Percentiles rank a stretch among this genome's conserved stretches.
These are phyloP conservation scores for Jacaranda copaia DNA, from an alignment of 257 asterid genomes.

Conservation along the genomic window DNA sequence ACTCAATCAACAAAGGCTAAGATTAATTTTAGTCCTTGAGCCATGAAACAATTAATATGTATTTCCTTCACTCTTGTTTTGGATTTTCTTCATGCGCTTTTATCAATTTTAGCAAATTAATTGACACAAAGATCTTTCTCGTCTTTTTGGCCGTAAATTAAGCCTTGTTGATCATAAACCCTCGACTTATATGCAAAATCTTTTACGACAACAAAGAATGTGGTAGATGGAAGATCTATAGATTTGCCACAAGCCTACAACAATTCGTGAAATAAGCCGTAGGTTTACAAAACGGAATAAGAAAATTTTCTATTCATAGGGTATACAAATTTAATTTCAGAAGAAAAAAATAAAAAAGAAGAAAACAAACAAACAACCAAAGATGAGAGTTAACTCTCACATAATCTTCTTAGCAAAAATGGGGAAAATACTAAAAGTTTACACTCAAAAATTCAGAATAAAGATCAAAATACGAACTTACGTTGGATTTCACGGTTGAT, in stretches of 20 bases:
- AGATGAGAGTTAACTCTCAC: neutral
- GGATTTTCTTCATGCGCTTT: too few relatives aligned
- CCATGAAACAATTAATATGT: too few relatives aligned
- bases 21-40: neutral
- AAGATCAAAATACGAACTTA: conserved; percentile 39
- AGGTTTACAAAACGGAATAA: neutral
- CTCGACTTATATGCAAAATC: too few relatives aligned
- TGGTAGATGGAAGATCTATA: neutral
- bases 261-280: neutral
- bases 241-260: neutral
- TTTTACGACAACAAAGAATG: too few relatives aligned
- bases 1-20: neutral
- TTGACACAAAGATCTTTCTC: too few relatives aligned
- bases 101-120: neutral
- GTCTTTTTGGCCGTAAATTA: too few relatives aligned
- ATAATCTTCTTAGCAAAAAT: neutral
- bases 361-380: neutral
- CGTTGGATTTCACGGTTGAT: conserved; percentile 35
- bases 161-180: too few relatives aligned
- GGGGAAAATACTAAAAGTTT: neutral
- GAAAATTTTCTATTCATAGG: neutral
- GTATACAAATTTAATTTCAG: too few relatives aligned
- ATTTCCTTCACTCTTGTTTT: neutral
- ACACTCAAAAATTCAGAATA: neutral
- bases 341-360: too few relatives aligned